Percentiles rank a stretch among this genome's conserved stretches.
These are phyloP conservation scores for Talaromyces liani DNA, from an alignment of 495 filamentous ascomycete genomes.

Conservation along the genomic window DNA sequence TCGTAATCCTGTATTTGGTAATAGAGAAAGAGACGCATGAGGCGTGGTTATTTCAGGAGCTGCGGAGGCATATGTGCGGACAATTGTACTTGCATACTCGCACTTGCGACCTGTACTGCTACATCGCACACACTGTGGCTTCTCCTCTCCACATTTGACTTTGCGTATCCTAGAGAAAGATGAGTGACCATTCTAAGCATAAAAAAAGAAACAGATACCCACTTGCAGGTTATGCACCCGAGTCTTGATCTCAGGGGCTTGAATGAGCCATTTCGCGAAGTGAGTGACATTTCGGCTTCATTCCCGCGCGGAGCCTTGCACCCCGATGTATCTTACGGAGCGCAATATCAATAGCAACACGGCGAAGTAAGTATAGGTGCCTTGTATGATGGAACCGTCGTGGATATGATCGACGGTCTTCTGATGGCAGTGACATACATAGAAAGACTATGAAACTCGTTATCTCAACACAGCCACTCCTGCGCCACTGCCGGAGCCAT, in stretches of 20 bases:
- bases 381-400: too few species aligned
- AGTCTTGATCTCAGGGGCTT: slow-evolving; percentile 19
- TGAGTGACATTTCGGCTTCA: neutral
- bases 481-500: too few species aligned
- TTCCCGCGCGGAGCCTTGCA: neutral
- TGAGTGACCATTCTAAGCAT: slow-evolving; percentile 5
- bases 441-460: neutral
- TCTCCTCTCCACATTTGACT: slow-evolving; percentile 52
- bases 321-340: neutral
- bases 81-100: slow-evolving; percentile 20
- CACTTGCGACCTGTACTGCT: slow-evolving; percentile 44
- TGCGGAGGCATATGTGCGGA: neutral
- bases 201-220: slow-evolving; percentile 8
- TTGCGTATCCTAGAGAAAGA: slow-evolving; percentile 29
- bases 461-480: too few species aligned
- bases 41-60: slow-evolving; percentile 2
- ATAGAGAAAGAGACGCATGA: slow-evolving; percentile 14
- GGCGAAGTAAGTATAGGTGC: neutral
- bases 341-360: neutral
- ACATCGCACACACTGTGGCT: slow-evolving; percentile 39
- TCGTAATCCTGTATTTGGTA: slow-evolving; percentile 22
- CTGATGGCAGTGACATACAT: neutral
- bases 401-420: neutral
- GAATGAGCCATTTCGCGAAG: neutral
- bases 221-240: slow-evolving; percentile 39